phyloP scores from a whole-genome alignment of 805 yeast species.

The Pichia sporocuriosa region DNA sequence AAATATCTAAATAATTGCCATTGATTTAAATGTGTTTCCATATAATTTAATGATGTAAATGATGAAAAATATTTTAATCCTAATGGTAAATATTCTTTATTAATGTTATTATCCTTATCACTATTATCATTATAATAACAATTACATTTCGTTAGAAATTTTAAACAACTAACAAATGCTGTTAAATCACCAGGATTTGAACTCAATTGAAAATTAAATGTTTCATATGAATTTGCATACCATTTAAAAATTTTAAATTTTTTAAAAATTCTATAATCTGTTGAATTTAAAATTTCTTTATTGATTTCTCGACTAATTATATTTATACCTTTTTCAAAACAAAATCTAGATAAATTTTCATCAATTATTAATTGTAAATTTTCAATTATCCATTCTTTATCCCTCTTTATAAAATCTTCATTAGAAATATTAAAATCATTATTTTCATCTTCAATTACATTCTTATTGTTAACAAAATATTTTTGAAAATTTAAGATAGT shows the following conservation, averaged over 20 bases:
- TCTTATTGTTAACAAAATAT: conserved; percentile 4
- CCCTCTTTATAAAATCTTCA: background rate
- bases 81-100: conserved; percentile 18
- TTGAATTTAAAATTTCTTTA: conserved; percentile 14
- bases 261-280: conserved; percentile 27
- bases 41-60: conserved; percentile 23
- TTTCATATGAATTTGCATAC: conserved; percentile 23
- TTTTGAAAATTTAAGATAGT: conserved; percentile 4
- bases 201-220: conserved; percentile 17
- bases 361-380: conserved; percentile 27
- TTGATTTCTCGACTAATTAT: conserved; percentile 25
- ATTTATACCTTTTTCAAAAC: conserved; percentile 20
- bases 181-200: conserved; percentile 16
- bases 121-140: background rate
- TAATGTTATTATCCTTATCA: conserved; percentile 14
- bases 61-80: conserved; percentile 17
- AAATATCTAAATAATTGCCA: conserved; percentile 28
- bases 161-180: conserved; percentile 18
- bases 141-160: conserved; percentile 16
- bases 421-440: background rate
- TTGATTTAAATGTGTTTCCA: conserved; percentile 26
- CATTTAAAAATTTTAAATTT: conserved; percentile 27
- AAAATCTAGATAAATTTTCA: conserved; percentile 27
- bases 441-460: background rate
- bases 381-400: conserved; percentile 19